Conservation (phyloP, 805 yeast species). For the Cyberlindnera mrakii region DNA sequence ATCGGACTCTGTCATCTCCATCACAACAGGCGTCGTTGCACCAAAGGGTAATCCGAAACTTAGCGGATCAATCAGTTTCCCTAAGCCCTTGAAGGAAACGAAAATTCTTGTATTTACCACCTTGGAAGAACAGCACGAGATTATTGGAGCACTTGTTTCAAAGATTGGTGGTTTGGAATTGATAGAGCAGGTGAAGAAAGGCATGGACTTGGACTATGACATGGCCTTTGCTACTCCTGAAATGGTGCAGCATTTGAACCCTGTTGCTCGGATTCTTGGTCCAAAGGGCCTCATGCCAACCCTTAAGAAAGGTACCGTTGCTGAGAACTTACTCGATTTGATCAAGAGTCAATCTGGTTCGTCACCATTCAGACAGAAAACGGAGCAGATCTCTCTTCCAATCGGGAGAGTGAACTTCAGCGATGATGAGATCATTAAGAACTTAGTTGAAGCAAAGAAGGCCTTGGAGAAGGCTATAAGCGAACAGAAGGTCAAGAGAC, state of each 20-base stretch:
- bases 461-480: slow-evolving; percentile 51
- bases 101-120: slow-evolving; percentile 65
- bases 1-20: slow-evolving; percentile 61
- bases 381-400: slow-evolving; percentile 53
- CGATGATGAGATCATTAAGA: slow-evolving; percentile 68
- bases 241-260: slow-evolving; percentile 52
- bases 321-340: slow-evolving; percentile 51
- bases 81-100: slow-evolving; percentile 63
- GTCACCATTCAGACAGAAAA: slow-evolving; percentile 72
- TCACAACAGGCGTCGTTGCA: slow-evolving; percentile 58
- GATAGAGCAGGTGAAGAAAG: slow-evolving; percentile 52
- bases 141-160: slow-evolving; percentile 49
- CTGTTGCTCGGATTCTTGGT: slow-evolving; percentile 77
- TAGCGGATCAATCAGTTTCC: slow-evolving; percentile 64
- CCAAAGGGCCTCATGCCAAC: slow-evolving; percentile 88
- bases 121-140: slow-evolving; percentile 43
- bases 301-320: slow-evolving; percentile 80
- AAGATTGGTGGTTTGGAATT: slow-evolving; percentile 67
- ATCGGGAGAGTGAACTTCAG: slow-evolving; percentile 74
- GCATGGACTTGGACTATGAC: slow-evolving; percentile 53
- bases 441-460: slow-evolving; percentile 59
- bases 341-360: slow-evolving; percentile 57
- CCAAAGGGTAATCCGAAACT: slow-evolving; percentile 76
- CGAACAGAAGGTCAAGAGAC: slow-evolving; percentile 58
- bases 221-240: slow-evolving; percentile 85